phyloP scores from a whole-genome alignment of 768 basidiomycete genomes.

The Amanita muscaria region DNA sequence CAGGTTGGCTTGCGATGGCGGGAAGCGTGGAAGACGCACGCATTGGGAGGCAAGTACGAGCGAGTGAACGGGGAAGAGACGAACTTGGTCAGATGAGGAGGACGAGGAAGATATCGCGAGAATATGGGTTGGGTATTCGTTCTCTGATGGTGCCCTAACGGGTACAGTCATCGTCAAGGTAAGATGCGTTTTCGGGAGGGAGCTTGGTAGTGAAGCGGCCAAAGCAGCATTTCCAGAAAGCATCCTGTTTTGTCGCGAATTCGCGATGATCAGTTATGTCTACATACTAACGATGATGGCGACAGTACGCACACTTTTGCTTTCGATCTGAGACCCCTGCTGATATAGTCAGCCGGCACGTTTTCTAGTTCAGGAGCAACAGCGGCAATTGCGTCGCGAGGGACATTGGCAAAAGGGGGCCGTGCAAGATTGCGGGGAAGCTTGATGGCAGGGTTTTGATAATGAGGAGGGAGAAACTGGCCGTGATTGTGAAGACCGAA shows the following conservation, averaged over 20 bases:
- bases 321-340: constrained; percentile 43
- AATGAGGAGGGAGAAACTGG: constrained; percentile 21
- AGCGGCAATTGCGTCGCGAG: constrained; percentile 50
- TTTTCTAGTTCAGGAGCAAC: constrained; percentile 57
- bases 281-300: constrained; percentile 11
- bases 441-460: constrained; percentile 35
- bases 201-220: constrained; percentile 47
- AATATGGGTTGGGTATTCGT: constrained; percentile 43
- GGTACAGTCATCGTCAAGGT: constrained; percentile 50
- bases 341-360: constrained; percentile 63
- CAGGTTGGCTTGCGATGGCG: constrained; percentile 26
- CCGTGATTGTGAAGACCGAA: constrained; percentile 30
- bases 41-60: constrained; percentile 55
- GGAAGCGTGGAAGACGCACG: constrained; percentile 44
- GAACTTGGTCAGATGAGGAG: constrained; percentile 35
- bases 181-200: constrained; percentile 57
- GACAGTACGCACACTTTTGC: constrained; percentile 36
- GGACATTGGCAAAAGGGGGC: constrained; percentile 49
- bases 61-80: constrained; percentile 54
- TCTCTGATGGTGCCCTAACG: constrained; percentile 19
- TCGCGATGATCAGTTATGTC: constrained; percentile 4
- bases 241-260: constrained; percentile 31
- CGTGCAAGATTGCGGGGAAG: constrained; percentile 66
- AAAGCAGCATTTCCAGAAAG: constrained; percentile 44
- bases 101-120: constrained; percentile 48